Percentiles rank a stretch among this genome's conserved stretches.
Conservation (phyloP, 1,139 yeast genomes). For the Nakaseomyces kungkrabaensis region DNA sequence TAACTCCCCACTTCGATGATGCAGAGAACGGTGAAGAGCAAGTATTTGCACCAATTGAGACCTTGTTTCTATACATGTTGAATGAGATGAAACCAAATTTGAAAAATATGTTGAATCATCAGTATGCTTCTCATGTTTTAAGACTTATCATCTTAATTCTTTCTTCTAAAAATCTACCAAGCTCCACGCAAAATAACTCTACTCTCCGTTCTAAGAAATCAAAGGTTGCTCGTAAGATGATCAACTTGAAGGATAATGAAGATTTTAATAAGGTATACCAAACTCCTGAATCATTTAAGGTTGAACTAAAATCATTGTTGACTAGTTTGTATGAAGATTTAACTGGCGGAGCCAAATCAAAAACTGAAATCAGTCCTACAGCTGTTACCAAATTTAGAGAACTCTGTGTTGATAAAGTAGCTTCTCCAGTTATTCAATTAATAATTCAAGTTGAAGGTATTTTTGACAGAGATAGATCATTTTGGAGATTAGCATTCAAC, state of each 20-base stretch:
- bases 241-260: slow-evolving; percentile 69
- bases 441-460: slow-evolving; percentile 75
- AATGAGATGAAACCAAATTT: slow-evolving; percentile 57
- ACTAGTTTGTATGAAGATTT: slow-evolving; percentile 33
- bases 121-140: slow-evolving; percentile 81
- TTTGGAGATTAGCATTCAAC: slow-evolving; percentile 47
- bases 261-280: slow-evolving; percentile 60
- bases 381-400: slow-evolving; percentile 47
- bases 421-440: slow-evolving; percentile 82
- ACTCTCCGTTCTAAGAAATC: slow-evolving; percentile 78
- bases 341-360: slow-evolving; percentile 27
- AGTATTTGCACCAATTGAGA: slow-evolving; percentile 47
- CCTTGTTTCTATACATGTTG: slow-evolving; percentile 51
- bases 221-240: slow-evolving; percentile 86
- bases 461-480: slow-evolving; percentile 56
- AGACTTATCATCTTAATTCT: slow-evolving; percentile 62
- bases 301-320: slow-evolving; percentile 42
- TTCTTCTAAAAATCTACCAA: slow-evolving; percentile 74
- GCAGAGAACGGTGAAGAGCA: slow-evolving; percentile 33
- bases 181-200: slow-evolving; percentile 61
- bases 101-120: slow-evolving; percentile 54
- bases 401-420: slow-evolving; percentile 64
- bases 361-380: slow-evolving; percentile 25
- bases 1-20: slow-evolving; percentile 32
- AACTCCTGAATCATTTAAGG: slow-evolving; percentile 63